Conservation (phyloP, 345 rosid genomes). For the Pistacia atlantica region DNA sequence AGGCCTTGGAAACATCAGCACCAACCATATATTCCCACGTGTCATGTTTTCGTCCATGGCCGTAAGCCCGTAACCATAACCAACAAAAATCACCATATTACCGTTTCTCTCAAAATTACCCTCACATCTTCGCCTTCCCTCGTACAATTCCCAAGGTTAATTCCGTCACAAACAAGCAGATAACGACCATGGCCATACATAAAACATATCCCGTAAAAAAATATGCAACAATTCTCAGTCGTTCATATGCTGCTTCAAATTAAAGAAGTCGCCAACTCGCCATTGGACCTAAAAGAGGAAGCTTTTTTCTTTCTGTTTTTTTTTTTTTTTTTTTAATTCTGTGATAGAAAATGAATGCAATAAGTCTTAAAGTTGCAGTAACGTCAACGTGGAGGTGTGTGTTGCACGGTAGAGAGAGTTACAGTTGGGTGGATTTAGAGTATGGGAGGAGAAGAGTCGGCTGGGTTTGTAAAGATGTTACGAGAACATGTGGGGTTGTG, state of each 20-base stretch:
- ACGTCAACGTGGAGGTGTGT: constrained; percentile 18
- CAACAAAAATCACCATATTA: background rate
- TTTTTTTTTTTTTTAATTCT: background rate
- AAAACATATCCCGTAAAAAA: background rate
- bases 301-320: background rate
- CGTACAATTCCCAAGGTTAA: background rate
- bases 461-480: constrained; percentile 17
- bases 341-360: constrained; percentile 40
- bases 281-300: background rate
- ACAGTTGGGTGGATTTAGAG: constrained; percentile 3
- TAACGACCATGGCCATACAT: background rate
- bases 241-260: constrained; percentile 1
- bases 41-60: constrained; percentile 22
- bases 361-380: constrained; percentile 35
- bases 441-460: constrained; percentile 16
- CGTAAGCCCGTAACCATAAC: background rate
- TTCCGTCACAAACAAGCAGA: background rate
- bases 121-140: background rate
- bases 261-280: background rate
- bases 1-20: background rate
- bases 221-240: background rate
- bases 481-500: constrained; percentile 31
- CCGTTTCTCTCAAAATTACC: background rate
- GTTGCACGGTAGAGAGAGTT: constrained; percentile 21
- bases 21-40: constrained; percentile 13